Evolutionary conservation across 73 alveolate species (phyloP).

Genomic region (Blepharisma japonicum): DNA sequence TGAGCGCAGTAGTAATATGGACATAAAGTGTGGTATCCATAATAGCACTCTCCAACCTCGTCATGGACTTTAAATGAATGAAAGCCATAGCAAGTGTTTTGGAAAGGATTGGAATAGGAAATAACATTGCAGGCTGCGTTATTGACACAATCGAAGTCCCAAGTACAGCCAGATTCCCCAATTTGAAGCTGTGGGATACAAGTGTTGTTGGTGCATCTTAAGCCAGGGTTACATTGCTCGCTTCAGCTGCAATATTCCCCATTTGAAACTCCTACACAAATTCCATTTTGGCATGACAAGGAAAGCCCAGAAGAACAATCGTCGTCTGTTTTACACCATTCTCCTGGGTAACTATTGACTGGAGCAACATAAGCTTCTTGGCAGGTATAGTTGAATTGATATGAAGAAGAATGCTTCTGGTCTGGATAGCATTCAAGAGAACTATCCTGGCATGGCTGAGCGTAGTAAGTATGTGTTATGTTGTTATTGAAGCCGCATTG

Average conservation of each 20-base stretch:
- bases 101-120: neutral
- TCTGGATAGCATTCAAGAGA: too few species aligned
- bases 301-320: too few species aligned
- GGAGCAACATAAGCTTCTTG: too few species aligned
- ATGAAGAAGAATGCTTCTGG: too few species aligned
- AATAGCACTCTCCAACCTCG: neutral
- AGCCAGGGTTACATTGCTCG: neutral
- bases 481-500: too few species aligned
- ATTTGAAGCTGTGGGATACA: slow-evolving; percentile 8
- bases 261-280: neutral
- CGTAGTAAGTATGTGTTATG: too few species aligned
- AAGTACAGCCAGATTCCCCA: slow-evolving; percentile 10
- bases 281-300: neutral
- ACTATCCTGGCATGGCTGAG: too few species aligned
- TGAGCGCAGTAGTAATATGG: too few species aligned
- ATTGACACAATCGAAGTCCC: slow-evolving; percentile 11
- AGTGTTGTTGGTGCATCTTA: neutral
- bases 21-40: neutral
- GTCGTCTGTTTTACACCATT: too few species aligned
- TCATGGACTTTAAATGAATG: neutral
- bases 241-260: neutral
- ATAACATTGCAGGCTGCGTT: neutral
- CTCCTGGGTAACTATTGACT: too few species aligned
- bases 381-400: too few species aligned
- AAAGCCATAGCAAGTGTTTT: neutral